Evolutionary conservation across 1,284 basidiomycete genomes (phyloP), one percentile per base, ranked within the genome.

Genomic region (Butyriboletus appendiculatus): DNA sequence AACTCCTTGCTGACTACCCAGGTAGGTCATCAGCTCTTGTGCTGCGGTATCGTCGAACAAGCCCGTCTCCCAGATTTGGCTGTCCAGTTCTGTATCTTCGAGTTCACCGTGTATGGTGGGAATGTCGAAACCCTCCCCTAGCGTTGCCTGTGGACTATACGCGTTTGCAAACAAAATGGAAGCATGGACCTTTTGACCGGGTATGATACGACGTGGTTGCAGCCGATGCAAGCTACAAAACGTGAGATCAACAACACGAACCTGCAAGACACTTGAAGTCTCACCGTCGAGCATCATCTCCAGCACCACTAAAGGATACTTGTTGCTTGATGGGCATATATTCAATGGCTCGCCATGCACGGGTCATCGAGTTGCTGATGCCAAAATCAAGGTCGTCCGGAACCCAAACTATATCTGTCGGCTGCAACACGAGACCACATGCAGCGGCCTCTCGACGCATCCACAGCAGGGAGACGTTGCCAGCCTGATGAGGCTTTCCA

Each of bases 181-280:
- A 15, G 63, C 69, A 15, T 68, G 66, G 2, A 69, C 41, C 34
- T 66, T 68, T 48, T 71, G 66, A n/a, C 67, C 66, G 1, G 66
- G 67, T 45, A 67, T 63, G 35, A 67, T 69, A 28, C 62, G 60
- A 26, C 66, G 66, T 22, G 64, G 56, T 41, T 63, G 53, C 9
- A 37, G 3, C 16, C 33, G 45, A 40, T 68, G 69, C 30, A 4
- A 34, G n/a, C 68, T 71, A 35, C 15, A 20, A 12, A 30, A 4
- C 2, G 10, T 20, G 26, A 48, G 1, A 41, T 63, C 28, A 52
- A 40, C n/a, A 15, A 43, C 9, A n/a, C 12, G 2, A 40, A 30
- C 3, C 8, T 30, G 7, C 5, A 32, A 22, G 12, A 18, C 6
- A 43, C 14, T 24, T 24, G 22, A n/a, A 5, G 10, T 14, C 65